Conservation (phyloP, 805 yeast species). For the Saccharomycopsis amapae region DNA sequence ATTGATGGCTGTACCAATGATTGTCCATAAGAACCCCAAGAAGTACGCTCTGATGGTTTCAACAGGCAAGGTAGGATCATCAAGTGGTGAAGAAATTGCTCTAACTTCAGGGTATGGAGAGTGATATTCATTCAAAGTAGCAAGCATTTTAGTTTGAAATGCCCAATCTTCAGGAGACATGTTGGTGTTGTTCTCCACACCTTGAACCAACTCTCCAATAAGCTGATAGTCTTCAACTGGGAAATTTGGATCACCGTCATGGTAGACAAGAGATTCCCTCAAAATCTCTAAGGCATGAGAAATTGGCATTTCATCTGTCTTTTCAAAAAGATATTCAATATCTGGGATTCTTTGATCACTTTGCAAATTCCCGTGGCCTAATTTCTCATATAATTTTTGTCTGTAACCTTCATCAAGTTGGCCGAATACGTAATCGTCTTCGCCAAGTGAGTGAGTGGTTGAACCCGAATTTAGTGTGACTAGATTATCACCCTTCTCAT, state of each 20-base stretch:
- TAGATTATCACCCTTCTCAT: neutral
- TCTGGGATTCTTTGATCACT: conserved; percentile 16
- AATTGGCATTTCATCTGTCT: conserved; percentile 30
- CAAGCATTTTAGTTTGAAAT: conserved; percentile 28
- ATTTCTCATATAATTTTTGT: conserved; percentile 24
- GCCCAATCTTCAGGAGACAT: conserved; percentile 25
- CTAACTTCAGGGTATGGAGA: conserved; percentile 65
- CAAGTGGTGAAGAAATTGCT: conserved; percentile 48
- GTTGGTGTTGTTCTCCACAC: conserved; percentile 24
- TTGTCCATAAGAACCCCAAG: conserved; percentile 38
- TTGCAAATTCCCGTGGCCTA: conserved; percentile 18
- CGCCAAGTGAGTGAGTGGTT: neutral
- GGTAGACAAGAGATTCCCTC: conserved; percentile 33
- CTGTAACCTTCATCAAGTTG: conserved; percentile 25
- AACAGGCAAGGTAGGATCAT: conserved; percentile 41
- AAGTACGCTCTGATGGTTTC: conserved; percentile 41
- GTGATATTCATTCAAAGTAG: conserved; percentile 35
- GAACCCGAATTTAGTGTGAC: neutral
- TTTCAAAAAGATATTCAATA: conserved; percentile 29
- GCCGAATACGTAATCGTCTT: conserved; percentile 14
- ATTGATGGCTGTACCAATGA: conserved; percentile 47
- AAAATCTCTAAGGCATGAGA: conserved; percentile 38
- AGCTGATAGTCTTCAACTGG: conserved; percentile 33
- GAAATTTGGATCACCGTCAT: conserved; percentile 42
- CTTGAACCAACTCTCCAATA: conserved; percentile 27